Evolutionary conservation across 176 grass and related monocot species (phyloP), one percentile per base, ranked within the genome.

Genomic region (Stipa capillata): DNA sequence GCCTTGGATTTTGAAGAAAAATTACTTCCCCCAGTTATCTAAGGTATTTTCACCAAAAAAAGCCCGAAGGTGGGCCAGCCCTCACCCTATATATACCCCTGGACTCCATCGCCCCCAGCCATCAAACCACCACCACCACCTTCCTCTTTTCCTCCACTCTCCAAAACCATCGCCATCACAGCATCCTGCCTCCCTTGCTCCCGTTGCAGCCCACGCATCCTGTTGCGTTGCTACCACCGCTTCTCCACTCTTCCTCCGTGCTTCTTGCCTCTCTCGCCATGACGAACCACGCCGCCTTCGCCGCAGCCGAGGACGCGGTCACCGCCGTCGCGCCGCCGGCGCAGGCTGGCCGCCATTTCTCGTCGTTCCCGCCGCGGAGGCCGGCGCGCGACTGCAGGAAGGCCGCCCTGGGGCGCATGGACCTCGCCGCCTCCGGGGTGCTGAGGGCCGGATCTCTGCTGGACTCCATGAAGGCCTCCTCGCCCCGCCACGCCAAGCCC

Each of bases 391-490:
- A 68, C 59, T 43, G 73, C 78, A 88, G 82, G 83, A 89, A 80
- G 79, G 41, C 50, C 4, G 23, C 73, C 23, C 47, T 21, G 58
- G 35, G 52, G 7, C 83, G 62, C 14, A 60, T 92, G 32, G 89
- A 93, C 0, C 65, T 81, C 42, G 35, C 82, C 64, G 72, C 58
- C 17, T 35, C 44, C 15, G 51, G 52, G 6, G 47, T 27, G 31
- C 64, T 27, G 4, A 67, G 20, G 42, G 56, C 58, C 4, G 83
- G 72, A 29, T 83, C 79, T 10, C 82, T 41, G 82, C 8, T 88
- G 7, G 94, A 94, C 57, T 76, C 89, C 27, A 91, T 90, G 85
- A 91, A 69, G 73, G 84, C 85, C 42, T 90, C 91, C 28, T 94
- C 94, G 18, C 94, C 94, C 0, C 92, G 89, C 25, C 75, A 65